A percentile compares a stretch with the other conserved stretches of the same genome.
Evolutionary conservation across 2,329 filamentous ascomycete species (phyloP).

Genomic region (Teratosphaeriaceae sp.): DNA sequence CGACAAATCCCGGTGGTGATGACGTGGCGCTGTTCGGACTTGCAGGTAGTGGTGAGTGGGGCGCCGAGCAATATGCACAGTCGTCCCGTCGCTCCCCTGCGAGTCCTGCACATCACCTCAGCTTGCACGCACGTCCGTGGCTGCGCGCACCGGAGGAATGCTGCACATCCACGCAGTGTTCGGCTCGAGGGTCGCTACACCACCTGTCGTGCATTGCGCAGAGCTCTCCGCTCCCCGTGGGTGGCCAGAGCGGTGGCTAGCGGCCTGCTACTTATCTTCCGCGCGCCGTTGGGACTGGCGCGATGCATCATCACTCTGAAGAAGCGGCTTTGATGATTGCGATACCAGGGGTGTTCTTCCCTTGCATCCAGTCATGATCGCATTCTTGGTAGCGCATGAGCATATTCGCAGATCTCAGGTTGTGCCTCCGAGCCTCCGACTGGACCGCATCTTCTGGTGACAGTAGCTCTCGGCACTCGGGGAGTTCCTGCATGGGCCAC

Average conservation of each 20-base stretch:
- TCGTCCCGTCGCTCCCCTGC: neutral
- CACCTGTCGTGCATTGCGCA: too few species aligned
- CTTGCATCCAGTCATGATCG: neutral
- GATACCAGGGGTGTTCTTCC: too few species aligned
- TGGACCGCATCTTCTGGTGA: neutral
- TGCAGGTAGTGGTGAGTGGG: neutral
- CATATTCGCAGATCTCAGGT: too few species aligned
- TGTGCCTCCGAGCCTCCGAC: neutral
- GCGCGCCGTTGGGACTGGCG: neutral
- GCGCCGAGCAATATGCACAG: neutral
- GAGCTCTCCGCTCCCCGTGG: too few species aligned
- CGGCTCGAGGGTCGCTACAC: neutral
- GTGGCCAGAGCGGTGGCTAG: too few species aligned
- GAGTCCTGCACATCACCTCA: constrained; percentile 2
- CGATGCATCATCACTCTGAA: neutral
- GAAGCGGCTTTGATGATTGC: too few species aligned
- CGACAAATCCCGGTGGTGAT: neutral
- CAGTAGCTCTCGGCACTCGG: neutral
- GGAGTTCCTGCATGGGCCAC: neutral
- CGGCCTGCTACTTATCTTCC: neutral
- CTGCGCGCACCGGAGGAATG: neutral
- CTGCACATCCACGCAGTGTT: too few species aligned
- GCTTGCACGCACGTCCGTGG: neutral
- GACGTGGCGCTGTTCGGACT: neutral
- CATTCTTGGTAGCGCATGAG: neutral